Base-by-base conservation (phyloP, 768 basidiomycete species). In the Russula earlei region DNA sequence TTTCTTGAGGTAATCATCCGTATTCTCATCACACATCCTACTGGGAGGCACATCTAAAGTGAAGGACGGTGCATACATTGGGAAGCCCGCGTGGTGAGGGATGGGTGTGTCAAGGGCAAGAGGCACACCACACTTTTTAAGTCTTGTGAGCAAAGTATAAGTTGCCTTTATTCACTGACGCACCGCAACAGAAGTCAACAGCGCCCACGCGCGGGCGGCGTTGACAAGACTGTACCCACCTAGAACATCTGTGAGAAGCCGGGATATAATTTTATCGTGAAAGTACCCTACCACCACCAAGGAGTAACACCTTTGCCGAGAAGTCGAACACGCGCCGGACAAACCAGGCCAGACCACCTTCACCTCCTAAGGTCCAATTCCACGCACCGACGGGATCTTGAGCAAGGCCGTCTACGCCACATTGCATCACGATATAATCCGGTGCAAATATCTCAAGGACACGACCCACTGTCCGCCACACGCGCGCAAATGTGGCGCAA, bases 191-290 rank as follows among this genome's bases (percentile, higher is more conserved):
- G 85, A 84, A 1, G 92, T 95, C 17, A 93, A 70, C 63, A 82
- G 82, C 0, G 89, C 75, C 91, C 91, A 96, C 0, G 89, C 88
- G 12, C 92, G 78, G 0, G 93, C 92, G 1, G 83, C 83, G 62
- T 94, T 94, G 1, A 88, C 72, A 4, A 81, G 79, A 62, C 87
- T 75, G 66, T 98, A 96, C 0, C 94, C 94, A 17, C 92, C 91
- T 78, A 51, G 19, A 51, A 29, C n/a, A 4, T 11, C 22, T 36
- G 31, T 55, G 17, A 57, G 41, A 19, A 15, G 40, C 2, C 48
- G 55, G 14, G 19, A 42, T 2, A 10, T n/a, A 5, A 14, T 5
- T 37, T 34, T 19, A 17, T 49, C n/a, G 47, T 37, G 10, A 52
- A 20, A 31, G 34, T 7, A 59, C 68, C 71, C 47, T 62, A 82